Conservation (phyloP, 495 filamentous ascomycete species). For the Niebla homalea region DNA sequence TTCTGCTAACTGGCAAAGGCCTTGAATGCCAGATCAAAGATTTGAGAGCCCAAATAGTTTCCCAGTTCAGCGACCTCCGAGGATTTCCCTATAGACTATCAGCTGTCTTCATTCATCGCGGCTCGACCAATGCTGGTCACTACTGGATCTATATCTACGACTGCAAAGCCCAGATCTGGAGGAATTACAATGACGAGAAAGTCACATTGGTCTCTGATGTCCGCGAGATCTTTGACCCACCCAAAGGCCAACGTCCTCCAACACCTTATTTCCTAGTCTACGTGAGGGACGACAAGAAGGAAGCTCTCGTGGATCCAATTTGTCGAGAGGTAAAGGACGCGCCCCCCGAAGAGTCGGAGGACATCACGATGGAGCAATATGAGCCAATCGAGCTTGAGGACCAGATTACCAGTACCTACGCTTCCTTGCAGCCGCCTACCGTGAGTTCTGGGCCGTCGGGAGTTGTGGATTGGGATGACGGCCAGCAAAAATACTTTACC, state of each 20-base stretch:
- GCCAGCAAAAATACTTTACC: background rate
- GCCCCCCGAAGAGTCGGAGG: constrained; percentile 12
- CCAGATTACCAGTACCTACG: constrained; percentile 1
- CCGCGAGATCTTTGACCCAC: constrained; percentile 52
- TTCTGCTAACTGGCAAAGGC: constrained; percentile 7
- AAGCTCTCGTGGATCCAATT: constrained; percentile 48
- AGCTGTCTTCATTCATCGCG: constrained; percentile 84
- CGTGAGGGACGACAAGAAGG: constrained; percentile 49
- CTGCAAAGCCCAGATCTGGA: constrained; percentile 68
- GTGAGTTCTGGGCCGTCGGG: background rate
- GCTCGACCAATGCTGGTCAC: constrained; percentile 58
- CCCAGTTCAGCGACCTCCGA: constrained; percentile 46
- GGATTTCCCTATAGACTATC: constrained; percentile 69
- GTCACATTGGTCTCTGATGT: constrained; percentile 55
- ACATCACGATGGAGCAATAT: constrained; percentile 11
- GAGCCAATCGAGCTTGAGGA: constrained; percentile 3
- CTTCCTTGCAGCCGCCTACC: background rate
- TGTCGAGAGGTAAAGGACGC: constrained; percentile 30
- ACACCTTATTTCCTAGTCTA: constrained; percentile 89
- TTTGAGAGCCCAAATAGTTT: constrained; percentile 38
- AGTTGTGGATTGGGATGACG: constrained; percentile 1
- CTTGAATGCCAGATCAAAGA: constrained; percentile 38
- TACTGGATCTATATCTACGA: constrained; percentile 97
- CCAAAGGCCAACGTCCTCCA: constrained; percentile 39
- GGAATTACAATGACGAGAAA: constrained; percentile 81